A percentile compares a stretch with the other conserved stretches of the same genome.
Conservation (phyloP, 163 green algal species). For the Trebouxia gelatinosa region DNA sequence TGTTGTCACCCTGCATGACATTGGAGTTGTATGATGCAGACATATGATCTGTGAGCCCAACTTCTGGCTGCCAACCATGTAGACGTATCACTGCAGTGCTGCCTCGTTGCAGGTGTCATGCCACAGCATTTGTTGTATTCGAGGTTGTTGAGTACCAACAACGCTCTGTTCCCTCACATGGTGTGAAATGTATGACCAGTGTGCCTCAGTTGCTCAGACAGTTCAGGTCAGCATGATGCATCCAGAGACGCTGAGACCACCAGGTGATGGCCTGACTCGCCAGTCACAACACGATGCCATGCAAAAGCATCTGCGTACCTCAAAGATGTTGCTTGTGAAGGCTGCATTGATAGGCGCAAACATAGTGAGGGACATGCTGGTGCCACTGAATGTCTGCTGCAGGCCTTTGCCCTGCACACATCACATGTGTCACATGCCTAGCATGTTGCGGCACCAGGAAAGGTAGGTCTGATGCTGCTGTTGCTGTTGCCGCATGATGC, state of each 20-base stretch:
- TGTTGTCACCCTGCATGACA: not conserved
- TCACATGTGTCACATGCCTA: too few relatives aligned
- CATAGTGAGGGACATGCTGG: constrained; percentile 7
- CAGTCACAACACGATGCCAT: not conserved
- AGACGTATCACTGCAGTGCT: not conserved
- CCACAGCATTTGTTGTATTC: too few relatives aligned
- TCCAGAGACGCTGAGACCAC: too few relatives aligned
- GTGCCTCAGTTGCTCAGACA: too few relatives aligned
- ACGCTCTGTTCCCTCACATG: too few relatives aligned
- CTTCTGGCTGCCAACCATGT: not conserved
- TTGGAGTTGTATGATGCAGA: not conserved
- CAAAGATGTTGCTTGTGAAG: constrained; percentile 13
- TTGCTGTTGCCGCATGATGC: too few relatives aligned
- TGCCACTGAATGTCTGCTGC: constrained; percentile 3
- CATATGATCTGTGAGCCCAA: not conserved
- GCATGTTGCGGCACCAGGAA: too few relatives aligned
- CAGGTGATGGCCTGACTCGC: not conserved
- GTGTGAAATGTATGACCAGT: too few relatives aligned
- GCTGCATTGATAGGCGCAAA: constrained; percentile 30
- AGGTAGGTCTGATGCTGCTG: too few relatives aligned
- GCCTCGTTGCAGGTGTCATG: too few relatives aligned
- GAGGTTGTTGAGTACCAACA: too few relatives aligned
- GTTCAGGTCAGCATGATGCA: too few relatives aligned
- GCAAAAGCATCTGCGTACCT: not conserved
- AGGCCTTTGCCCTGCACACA: constrained; percentile 19